Percentiles rank a stretch among this genome's conserved stretches.
Evolutionary conservation across 179 eudicot genomes (phyloP).

Genomic region (Gypsophila paniculata): DNA sequence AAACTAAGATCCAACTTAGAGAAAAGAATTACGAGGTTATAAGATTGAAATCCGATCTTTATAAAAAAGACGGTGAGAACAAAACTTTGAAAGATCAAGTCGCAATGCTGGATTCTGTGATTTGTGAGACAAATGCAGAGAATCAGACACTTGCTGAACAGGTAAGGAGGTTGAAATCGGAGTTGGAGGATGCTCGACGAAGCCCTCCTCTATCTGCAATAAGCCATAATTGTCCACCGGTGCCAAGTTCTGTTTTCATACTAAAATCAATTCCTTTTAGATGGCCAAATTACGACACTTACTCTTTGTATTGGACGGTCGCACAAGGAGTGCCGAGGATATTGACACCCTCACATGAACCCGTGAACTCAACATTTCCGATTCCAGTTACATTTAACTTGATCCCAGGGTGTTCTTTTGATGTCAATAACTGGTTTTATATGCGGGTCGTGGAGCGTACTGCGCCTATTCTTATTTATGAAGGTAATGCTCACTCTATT

Average conservation of each 20-base stretch:
- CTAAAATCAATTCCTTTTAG: neutral
- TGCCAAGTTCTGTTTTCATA: neutral
- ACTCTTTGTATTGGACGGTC: neutral
- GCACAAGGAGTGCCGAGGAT: neutral
- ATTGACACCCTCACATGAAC: neutral
- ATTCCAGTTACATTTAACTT: neutral
- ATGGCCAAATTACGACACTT: neutral
- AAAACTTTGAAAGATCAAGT: neutral
- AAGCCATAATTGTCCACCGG: neutral
- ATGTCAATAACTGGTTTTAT: slow-evolving; percentile 1
- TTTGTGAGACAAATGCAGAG: neutral
- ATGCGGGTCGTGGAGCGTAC: neutral
- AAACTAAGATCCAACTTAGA: neutral
- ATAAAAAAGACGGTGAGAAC: neutral
- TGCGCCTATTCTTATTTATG: neutral
- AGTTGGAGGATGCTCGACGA: neutral
- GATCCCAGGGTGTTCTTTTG: neutral
- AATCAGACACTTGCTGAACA: neutral
- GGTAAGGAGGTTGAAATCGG: neutral
- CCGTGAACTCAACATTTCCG: neutral
- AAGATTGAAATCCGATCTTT: neutral
- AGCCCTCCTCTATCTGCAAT: neutral
- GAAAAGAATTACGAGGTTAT: neutral
- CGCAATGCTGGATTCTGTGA: neutral
- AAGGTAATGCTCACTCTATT: neutral